Percentiles rank a stretch among this genome's conserved stretches.
Conservation (phyloP, 192 early-diverging fungal genomes). For the Rhizoclosmatium globosum region DNA sequence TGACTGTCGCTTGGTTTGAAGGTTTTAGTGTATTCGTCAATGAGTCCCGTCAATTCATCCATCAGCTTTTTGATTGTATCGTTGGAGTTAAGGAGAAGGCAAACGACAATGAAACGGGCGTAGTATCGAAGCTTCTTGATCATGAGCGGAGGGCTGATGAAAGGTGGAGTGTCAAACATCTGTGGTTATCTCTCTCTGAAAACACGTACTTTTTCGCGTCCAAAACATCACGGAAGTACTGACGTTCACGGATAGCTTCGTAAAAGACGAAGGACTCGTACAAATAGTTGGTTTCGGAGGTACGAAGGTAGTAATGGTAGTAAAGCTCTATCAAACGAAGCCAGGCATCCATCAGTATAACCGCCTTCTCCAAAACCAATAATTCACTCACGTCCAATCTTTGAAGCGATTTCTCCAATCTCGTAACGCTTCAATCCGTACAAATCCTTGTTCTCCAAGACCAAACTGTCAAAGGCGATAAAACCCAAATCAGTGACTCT, state of each 20-base stretch:
- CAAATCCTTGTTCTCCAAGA: constrained; percentile 86
- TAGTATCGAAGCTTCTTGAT: constrained; percentile 98
- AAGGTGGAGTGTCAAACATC: background rate
- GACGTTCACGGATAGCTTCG: constrained; percentile 92
- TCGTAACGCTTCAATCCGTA: constrained; percentile 97
- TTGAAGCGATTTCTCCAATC: constrained; percentile 97
- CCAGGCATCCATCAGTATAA: background rate
- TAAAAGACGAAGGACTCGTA: constrained; percentile 96
- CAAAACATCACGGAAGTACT: constrained; percentile 94
- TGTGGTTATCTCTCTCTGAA: background rate
- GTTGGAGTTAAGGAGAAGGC: constrained; percentile 83
- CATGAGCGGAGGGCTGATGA: constrained; percentile 80
- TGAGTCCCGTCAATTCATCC: constrained; percentile 81
- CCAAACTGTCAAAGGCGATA: constrained; percentile 54
- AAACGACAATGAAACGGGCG: constrained; percentile 97
- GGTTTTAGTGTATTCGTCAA: constrained; percentile 86
- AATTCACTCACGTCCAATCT: constrained; percentile 89
- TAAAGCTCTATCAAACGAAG: constrained; percentile 53
- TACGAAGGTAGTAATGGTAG: constrained; percentile 75
- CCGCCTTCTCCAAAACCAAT: background rate
- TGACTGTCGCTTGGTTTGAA: constrained; percentile 90
- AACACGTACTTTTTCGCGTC: constrained; percentile 83
- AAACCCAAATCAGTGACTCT: background rate
- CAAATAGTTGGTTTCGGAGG: constrained; percentile 96
- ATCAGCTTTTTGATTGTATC: constrained; percentile 83